Evolutionary conservation across 768 basidiomycete species (phyloP), one percentile per base, ranked within the genome.

Genomic region (Dendrothele bispora): DNA sequence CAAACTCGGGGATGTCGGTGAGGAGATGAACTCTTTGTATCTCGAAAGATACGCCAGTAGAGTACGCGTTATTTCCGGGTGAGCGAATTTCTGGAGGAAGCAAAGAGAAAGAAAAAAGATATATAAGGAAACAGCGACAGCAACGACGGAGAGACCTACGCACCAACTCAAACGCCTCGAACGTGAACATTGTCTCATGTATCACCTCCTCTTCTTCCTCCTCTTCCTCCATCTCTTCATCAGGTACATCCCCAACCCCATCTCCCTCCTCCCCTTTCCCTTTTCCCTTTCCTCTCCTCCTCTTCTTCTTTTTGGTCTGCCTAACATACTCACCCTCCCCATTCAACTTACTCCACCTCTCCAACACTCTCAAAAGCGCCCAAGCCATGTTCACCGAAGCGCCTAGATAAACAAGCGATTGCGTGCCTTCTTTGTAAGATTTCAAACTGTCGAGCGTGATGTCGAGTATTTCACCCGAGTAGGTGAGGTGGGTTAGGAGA

Each of bases 381-480:
- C 93, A 91, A 3, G 87, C 82, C 48, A 98, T 77, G 56, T 88
- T 74, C 27, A 99, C 78, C 54, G 89, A 86, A 1, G 94, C 81
- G 61, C 94, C 89, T 43, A 98, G 82, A 69, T 92, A 98, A 7
- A 84, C 82, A 40, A 87, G 68, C 2, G 79, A 80, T 55, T 88
- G 86, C 5, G 90, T 86, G 41, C 84, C 92, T 38, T 86, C 79
- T 55, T 86, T 89, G 73, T 93, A 98, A 21, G 73, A 71, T 39
- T 80, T 74, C 40, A 98, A 65, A 46, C 88, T 85, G 21, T 88
- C 85, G 36, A 94, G 71, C 0, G 93, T 80, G 20, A 93, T 82
- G 55, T 98, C 95, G 45, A 98, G 82, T 15, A 95, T 84, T 54
- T 98, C 93, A 27, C 91, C 94, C 57, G 94, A 94, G 71, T 98